Evolutionary conservation across 257 asterid species (phyloP), one percentile per base, ranked within the genome.

Genomic region (Ligustrum vulgare): DNA sequence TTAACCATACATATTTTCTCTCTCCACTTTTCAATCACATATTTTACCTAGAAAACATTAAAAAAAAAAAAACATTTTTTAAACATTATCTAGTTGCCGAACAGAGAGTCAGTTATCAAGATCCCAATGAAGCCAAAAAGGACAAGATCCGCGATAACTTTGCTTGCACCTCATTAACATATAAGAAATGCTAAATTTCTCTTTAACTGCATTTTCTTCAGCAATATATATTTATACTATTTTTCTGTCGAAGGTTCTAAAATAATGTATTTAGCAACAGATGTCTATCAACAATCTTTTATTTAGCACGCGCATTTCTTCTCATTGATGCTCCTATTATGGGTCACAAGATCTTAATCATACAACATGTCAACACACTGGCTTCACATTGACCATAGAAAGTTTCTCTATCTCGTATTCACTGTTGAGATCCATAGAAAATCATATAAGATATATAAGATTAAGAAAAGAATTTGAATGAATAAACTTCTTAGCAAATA

Each of bases 81-180:
- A n/a, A n/a, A n/a, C n/a, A n/a, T n/a, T n/a, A n/a, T n/a, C n/a
- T n/a, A n/a, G n/a, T n/a, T n/a, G n/a, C n/a, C n/a, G n/a, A n/a
- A n/a, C n/a, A n/a, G n/a, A n/a, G n/a, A n/a, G n/a, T n/a, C n/a
- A n/a, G 31, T 28, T 28, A 28, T 28, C 31, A 28, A 91, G 13
- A 84, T 75, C 4, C 43, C 76, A 63, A 86, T 63, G 66, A 93
- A 78, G 43, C 62, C 37, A n/a, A 43, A 63, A 63, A 12, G 9
- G 39, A 28, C 0, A 69, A 76, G 37, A n/a, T 11, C 31, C 51
- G 37, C 1, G 33, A 47, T 9, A 77, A 63, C 43, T 72, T 67
- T 70, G 31, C 37, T 72, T 34, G 32, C 74, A 74, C 58, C 58
- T 5, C 64, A 6, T 36, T 20, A 22, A 31, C 34, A 39, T 67